A percentile compares a stretch with the other conserved stretches of the same genome.
Conservation (phyloP, 306 rosid genomes). For the Prunus mume region DNA sequence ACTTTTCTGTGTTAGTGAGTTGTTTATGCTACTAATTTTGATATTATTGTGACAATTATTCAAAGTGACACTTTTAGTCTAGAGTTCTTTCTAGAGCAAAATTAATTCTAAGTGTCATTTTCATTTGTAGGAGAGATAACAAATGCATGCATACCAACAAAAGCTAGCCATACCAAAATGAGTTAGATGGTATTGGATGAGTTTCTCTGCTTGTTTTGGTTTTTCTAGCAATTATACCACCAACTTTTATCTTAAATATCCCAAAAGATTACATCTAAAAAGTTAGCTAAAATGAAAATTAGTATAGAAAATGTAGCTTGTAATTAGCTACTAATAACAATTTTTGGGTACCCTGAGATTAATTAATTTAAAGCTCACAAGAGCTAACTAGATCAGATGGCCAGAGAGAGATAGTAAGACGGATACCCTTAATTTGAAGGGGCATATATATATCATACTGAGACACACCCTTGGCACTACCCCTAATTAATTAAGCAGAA, state of each 20-base stretch:
- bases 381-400: neutral
- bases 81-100: neutral
- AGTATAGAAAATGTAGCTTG: neutral
- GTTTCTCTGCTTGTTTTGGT: neutral
- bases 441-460: neutral
- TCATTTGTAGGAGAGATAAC: neutral
- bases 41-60: neutral
- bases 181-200: neutral
- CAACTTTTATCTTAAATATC: neutral
- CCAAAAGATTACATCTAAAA: neutral
- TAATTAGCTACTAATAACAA: neutral
- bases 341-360: neutral
- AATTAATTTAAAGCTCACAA: neutral
- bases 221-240: neutral
- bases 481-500: neutral
- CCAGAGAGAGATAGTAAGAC: neutral
- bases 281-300: neutral
- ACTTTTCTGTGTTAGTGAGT: neutral
- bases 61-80: neutral
- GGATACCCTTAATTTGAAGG: neutral
- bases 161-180: neutral
- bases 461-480: neutral
- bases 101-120: neutral
- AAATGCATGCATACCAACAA: neutral
- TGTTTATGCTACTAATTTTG: neutral